phyloP scores from a whole-genome alignment of 192 early-diverging fungal genomes.

The Backusella liffmaniae region DNA sequence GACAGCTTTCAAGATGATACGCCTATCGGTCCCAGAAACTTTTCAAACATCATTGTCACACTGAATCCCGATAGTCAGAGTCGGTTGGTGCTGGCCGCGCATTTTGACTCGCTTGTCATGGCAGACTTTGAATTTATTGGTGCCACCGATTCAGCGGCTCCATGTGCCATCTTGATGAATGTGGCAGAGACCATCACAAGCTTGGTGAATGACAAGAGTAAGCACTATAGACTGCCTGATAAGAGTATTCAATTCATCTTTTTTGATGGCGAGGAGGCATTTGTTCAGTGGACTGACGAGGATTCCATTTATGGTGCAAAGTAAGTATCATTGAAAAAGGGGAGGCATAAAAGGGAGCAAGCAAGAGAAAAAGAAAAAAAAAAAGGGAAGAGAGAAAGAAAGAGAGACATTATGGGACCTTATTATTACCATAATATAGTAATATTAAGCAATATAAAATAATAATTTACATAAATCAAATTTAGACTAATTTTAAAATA shows the following conservation, averaged over 20 bases:
- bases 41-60: constrained; percentile 91
- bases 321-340: constrained; percentile 24
- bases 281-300: constrained; percentile 63
- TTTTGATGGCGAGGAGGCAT: constrained; percentile 97
- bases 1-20: constrained; percentile 78
- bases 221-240: constrained; percentile 14
- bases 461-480: not conserved
- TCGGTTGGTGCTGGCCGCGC: constrained; percentile 85
- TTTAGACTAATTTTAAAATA: constrained; percentile 16
- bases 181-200: constrained; percentile 69
- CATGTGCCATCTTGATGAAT: constrained; percentile 89
- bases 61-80: constrained; percentile 70
- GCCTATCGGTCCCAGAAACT: constrained; percentile 70
- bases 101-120: constrained; percentile 91
- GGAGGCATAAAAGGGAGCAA: not conserved
- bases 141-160: constrained; percentile 88
- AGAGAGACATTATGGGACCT: not conserved
- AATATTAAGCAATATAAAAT: not conserved
- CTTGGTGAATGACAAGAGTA: constrained; percentile 48
- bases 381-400: not conserved
- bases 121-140: constrained; percentile 69
- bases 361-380: not conserved
- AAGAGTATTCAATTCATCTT: constrained; percentile 87
- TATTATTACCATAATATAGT: not conserved
- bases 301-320: constrained; percentile 92